These are phyloP conservation scores for Alternaria conjuncta DNA, from an alignment of 2,329 filamentous ascomycete genomes.

Conservation along the genomic window DNA sequence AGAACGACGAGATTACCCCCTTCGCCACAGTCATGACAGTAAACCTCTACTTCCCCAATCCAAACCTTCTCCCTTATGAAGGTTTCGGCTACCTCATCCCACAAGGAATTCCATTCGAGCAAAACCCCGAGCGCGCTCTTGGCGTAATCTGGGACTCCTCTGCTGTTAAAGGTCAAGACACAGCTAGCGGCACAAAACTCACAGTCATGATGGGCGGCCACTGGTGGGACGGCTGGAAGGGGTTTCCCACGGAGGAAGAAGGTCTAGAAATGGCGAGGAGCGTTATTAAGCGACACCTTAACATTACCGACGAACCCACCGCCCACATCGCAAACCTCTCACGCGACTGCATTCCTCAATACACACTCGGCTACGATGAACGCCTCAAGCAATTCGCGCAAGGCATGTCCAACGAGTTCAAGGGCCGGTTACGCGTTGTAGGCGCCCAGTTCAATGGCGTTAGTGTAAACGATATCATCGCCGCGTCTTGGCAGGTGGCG, in stretches of 20 bases:
- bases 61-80: conserved; percentile 66
- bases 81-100: conserved; percentile 96
- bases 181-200: conserved; percentile 74
- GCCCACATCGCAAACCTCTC: conserved; percentile 67
- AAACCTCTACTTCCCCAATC: conserved; percentile 80
- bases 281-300: conserved; percentile 75
- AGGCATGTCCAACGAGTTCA: conserved; percentile 63
- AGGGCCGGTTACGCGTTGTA: conserved; percentile 68
- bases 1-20: conserved; percentile 59
- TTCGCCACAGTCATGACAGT: conserved; percentile 89
- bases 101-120: conserved; percentile 68
- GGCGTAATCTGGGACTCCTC: conserved; percentile 93
- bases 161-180: conserved; percentile 63
- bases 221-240: conserved; percentile 75
- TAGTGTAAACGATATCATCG: conserved; percentile 60
- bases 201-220: conserved; percentile 96
- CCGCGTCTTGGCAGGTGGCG: conserved; percentile 62
- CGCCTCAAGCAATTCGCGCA: conserved; percentile 65
- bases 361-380: conserved; percentile 76
- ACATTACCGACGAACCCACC: conserved; percentile 68
- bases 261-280: conserved; percentile 72
- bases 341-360: conserved; percentile 86
- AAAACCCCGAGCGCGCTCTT: conserved; percentile 83
- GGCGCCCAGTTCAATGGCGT: conserved; percentile 57
- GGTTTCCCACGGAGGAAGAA: conserved; percentile 69